phyloP scores from a whole-genome alignment of 2,329 filamentous ascomycete species.

The Claviceps fusiformis region DNA sequence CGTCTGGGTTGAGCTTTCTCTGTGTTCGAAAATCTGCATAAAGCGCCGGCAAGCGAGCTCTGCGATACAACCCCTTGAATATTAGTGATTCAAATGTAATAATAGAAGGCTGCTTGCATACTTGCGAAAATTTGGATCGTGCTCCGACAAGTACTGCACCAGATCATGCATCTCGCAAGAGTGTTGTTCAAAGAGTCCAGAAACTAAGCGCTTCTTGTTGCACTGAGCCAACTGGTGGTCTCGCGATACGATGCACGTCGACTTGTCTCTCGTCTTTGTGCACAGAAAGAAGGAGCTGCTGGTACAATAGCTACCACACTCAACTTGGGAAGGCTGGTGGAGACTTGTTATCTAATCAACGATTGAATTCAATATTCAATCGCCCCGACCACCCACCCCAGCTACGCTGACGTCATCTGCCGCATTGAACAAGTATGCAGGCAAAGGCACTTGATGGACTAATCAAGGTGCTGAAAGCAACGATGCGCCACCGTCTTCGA shows the following conservation, averaged over 20 bases:
- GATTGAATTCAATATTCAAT: neutral
- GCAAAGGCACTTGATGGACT: neutral
- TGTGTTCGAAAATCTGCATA: conserved; percentile 78
- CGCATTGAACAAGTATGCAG: neutral
- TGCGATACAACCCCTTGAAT: conserved; percentile 19
- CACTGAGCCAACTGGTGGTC: neutral
- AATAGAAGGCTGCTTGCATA: conserved; percentile 13
- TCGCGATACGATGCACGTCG: too few species aligned
- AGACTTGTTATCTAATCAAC: neutral
- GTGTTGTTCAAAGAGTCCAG: neutral
- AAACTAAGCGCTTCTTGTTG: neutral
- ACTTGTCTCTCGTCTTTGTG: too few species aligned
- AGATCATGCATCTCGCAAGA: conserved; percentile 45
- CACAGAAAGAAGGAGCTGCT: too few species aligned
- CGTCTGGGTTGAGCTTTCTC: conserved; percentile 66
- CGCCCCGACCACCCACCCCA: too few species aligned
- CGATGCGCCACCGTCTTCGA: neutral
- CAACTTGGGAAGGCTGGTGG: too few species aligned
- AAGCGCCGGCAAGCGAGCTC: conserved; percentile 66
- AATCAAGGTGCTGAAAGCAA: neutral
- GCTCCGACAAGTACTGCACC: conserved; percentile 48
- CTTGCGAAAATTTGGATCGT: conserved; percentile 50
- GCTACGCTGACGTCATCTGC: neutral
- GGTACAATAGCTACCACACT: too few species aligned
- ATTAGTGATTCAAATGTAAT: neutral